These are phyloP conservation scores for Ochetophila trinervis DNA, from an alignment of 306 rosid genomes.

Conservation along the genomic window DNA sequence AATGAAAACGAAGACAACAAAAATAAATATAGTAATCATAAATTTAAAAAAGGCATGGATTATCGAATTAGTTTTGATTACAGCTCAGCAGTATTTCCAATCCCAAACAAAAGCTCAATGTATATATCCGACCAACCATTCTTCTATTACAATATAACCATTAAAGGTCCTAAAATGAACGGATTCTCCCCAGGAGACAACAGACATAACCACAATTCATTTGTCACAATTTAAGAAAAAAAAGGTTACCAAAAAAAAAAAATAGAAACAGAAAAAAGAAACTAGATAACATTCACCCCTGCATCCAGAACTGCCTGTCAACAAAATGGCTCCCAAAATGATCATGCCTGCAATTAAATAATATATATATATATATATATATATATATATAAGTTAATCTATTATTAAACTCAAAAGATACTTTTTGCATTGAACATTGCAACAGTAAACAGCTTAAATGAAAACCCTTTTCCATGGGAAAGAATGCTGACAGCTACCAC, in stretches of 20 bases:
- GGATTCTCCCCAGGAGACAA: conserved; percentile 12
- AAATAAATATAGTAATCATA: background rate
- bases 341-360: conserved; percentile 58
- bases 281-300: conserved; percentile 92
- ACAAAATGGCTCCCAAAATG: conserved; percentile 37
- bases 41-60: conserved; percentile 15
- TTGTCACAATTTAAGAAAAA: conserved; percentile 25
- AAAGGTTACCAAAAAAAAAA: background rate
- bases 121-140: conserved; percentile 46
- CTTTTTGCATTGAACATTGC: background rate
- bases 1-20: background rate
- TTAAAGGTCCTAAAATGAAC: conserved; percentile 42
- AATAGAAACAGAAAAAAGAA: conserved; percentile 32
- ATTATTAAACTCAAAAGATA: background rate
- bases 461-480: too few relatives aligned
- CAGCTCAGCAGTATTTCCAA: conserved; percentile 40
- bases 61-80: conserved; percentile 46
- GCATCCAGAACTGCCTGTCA: conserved; percentile 82
- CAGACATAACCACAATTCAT: conserved; percentile 43
- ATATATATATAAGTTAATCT: background rate
- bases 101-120: conserved; percentile 15
- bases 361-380: too few relatives aligned
- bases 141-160: conserved; percentile 55
- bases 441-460: too few relatives aligned
- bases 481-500: too few relatives aligned